A percentile compares a stretch with the other conserved stretches of the same genome.
These are phyloP conservation scores for Rhodotorula graminis DNA, from an alignment of 768 basidiomycete genomes.

Conservation along the genomic window DNA sequence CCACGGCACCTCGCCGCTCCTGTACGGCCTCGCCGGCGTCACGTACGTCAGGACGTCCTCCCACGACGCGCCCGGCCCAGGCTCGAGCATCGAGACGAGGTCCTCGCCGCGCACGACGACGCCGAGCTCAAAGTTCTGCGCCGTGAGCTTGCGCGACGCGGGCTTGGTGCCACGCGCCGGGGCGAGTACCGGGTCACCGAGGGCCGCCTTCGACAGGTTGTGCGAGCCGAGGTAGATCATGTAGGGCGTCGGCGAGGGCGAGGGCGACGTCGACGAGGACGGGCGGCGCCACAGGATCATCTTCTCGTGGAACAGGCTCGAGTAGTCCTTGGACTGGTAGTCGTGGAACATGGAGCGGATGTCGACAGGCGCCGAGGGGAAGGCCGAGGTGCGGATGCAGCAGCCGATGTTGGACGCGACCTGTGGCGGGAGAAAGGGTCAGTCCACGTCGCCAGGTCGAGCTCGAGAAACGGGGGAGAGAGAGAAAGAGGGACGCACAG, in stretches of 20 bases:
- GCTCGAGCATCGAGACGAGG: conserved; percentile 22
- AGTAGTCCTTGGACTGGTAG: conserved; percentile 28
- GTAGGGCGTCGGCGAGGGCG: not conserved
- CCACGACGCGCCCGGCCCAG: conserved; percentile 25
- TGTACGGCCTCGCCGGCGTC: conserved; percentile 19
- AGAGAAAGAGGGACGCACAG: not conserved
- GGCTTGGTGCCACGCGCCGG: not conserved
- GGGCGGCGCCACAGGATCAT: conserved; percentile 3
- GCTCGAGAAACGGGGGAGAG: not conserved
- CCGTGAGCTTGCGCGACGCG: not conserved
- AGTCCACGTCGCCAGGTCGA: no score
- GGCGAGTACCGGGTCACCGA: conserved; percentile 3
- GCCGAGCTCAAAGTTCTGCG: conserved; percentile 33
- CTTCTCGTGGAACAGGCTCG: conserved; percentile 36
- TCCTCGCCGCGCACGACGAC: conserved; percentile 19
- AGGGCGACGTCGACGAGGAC: not conserved
- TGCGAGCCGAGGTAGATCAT: conserved; percentile 26
- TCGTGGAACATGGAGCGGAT: conserved; percentile 18
- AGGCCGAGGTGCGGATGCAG: not conserved
- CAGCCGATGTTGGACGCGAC: conserved; percentile 23
- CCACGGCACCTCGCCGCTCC: conserved; percentile 13
- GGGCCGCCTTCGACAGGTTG: conserved; percentile 25
- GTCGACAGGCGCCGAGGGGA: not conserved
- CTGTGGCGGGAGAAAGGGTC: not conserved
- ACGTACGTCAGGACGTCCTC: conserved; percentile 31